Evolutionary conservation across 176 grass and related monocot species (phyloP).

Genomic region (Musa itinerans): DNA sequence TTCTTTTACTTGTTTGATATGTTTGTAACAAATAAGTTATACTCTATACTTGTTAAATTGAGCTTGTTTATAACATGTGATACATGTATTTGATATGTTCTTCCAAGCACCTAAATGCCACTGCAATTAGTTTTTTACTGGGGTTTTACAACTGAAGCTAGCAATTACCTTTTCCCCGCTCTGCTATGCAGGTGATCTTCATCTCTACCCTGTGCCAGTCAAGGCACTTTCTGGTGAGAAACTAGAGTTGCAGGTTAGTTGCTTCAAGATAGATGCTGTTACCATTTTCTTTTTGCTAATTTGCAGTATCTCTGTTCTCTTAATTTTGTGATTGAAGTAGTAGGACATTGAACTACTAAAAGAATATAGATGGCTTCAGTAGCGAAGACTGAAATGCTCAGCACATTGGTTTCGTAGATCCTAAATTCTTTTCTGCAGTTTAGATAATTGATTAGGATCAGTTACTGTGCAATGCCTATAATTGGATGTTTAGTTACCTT

Average conservation of each 20-base stretch:
- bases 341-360: background rate
- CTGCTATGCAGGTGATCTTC: conserved; percentile 60
- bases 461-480: background rate
- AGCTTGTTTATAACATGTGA: too few species aligned
- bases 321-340: background rate
- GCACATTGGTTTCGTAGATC: background rate
- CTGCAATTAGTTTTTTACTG: background rate
- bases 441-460: background rate
- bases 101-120: too few species aligned
- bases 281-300: background rate
- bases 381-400: background rate
- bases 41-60: too few species aligned
- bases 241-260: conserved; percentile 75
- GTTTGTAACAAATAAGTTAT: too few species aligned
- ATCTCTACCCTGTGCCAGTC: conserved; percentile 73
- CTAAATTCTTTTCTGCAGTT: background rate
- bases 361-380: background rate
- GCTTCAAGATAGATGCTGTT: background rate
- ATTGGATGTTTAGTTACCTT: background rate
- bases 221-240: conserved; percentile 87
- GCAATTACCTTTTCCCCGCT: background rate
- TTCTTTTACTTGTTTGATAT: too few species aligned
- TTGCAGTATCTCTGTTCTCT: too few species aligned
- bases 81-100: too few species aligned
- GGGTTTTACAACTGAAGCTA: too few species aligned